phyloP scores from a whole-genome alignment of 352 stramenopile genomes.

The Pythium oligandrum region DNA sequence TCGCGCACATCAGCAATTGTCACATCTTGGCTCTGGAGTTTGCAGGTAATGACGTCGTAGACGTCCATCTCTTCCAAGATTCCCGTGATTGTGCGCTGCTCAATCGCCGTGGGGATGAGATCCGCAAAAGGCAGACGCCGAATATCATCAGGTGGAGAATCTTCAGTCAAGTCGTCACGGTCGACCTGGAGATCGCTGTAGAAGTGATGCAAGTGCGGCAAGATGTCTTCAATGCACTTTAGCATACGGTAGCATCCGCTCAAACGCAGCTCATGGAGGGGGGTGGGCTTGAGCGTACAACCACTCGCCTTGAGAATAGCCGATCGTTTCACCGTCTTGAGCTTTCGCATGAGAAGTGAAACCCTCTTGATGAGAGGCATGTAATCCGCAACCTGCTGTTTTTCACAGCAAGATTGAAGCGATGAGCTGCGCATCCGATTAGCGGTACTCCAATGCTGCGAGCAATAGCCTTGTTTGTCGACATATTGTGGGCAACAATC shows the following conservation, averaged over 20 bases:
- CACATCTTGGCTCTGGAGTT: too few relatives aligned
- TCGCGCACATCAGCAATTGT: too few relatives aligned
- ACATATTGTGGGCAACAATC: not conserved
- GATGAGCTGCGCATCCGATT: too few relatives aligned
- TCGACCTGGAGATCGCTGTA: too few relatives aligned
- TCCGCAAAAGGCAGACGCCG: too few relatives aligned
- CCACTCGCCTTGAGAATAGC: not conserved
- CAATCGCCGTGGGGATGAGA: too few relatives aligned
- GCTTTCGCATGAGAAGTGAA: not conserved
- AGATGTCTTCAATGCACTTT: not conserved
- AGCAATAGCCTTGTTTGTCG: not conserved
- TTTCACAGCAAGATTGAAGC: constrained; percentile 1
- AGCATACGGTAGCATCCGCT: constrained; percentile 1
- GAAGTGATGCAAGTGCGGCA: too few relatives aligned
- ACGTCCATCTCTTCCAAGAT: too few relatives aligned
- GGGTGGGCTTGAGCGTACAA: not conserved
- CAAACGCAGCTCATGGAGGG: not conserved
- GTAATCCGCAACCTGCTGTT: not conserved
- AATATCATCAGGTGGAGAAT: too few relatives aligned
- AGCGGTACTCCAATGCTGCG: not conserved
- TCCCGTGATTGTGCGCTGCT: too few relatives aligned
- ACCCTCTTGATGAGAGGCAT: not conserved
- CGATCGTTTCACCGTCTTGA: constrained; percentile 1
- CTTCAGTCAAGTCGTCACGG: too few relatives aligned
- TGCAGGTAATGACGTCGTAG: too few relatives aligned